These are phyloP conservation scores for Chalciporus piperatus DNA, from an alignment of 768 basidiomycete genomes.

Conservation along the genomic window DNA sequence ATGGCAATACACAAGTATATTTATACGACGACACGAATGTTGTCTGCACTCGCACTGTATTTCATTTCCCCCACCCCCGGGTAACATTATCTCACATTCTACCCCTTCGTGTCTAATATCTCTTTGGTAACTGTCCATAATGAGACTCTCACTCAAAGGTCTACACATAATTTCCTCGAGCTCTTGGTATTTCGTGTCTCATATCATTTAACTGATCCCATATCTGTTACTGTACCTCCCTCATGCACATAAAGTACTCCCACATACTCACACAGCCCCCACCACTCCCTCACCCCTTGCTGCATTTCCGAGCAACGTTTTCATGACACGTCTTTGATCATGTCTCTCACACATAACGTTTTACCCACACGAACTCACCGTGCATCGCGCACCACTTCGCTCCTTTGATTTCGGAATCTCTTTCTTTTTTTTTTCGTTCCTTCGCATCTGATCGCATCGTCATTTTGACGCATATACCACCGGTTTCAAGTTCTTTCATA, in stretches of 20 bases:
- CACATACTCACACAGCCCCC: conserved; percentile 7
- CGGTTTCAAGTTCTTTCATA: too few species aligned
- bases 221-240: conserved; percentile 20
- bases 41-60: conserved; percentile 24
- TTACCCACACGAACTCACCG: not conserved
- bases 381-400: too few species aligned
- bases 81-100: conserved; percentile 3
- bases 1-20: conserved; percentile 22
- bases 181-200: conserved; percentile 11
- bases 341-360: conserved; percentile 2
- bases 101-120: conserved; percentile 9
- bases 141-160: not conserved
- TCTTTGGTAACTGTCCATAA: not conserved
- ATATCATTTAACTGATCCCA: conserved; percentile 22
- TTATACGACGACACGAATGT: conserved; percentile 23
- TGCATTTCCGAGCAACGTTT: not conserved
- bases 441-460: not conserved
- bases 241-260: not conserved
- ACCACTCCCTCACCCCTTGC: not conserved
- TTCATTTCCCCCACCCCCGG: not conserved
- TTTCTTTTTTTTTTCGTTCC: not conserved
- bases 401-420: too few species aligned
- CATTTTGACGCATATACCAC: not conserved
- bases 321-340: not conserved
- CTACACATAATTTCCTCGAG: not conserved